These are phyloP conservation scores for Chenopodium berlandieri DNA, from an alignment of 148 eudicot genomes.

Conservation along the genomic window DNA sequence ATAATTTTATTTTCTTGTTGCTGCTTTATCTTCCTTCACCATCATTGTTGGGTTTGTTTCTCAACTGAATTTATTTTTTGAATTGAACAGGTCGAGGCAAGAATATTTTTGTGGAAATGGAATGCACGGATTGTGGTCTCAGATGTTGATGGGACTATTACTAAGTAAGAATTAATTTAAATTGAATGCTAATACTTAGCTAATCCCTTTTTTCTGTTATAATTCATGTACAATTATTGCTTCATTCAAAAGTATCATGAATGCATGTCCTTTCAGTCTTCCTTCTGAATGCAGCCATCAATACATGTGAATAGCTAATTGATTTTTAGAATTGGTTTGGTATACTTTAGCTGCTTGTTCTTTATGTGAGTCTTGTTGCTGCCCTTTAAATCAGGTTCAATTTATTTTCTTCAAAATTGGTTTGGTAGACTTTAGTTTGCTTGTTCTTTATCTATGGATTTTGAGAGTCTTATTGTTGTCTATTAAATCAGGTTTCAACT, in stretches of 20 bases:
- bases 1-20: background rate
- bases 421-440: too few species aligned
- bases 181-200: background rate
- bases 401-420: background rate
- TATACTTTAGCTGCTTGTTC: background rate
- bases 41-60: background rate
- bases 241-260: background rate
- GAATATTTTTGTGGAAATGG: conserved; percentile 93
- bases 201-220: background rate
- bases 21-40: conserved; percentile 5
- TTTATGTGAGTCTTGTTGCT: background rate
- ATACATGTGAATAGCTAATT: background rate
- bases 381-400: background rate
- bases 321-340: background rate
- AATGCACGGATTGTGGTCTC: conserved; percentile 82
- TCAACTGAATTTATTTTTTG: conserved; percentile 1
- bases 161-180: conserved; percentile 53
- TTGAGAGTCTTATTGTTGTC: too few species aligned
- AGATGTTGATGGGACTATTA: conserved; percentile 99
- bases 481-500: too few species aligned
- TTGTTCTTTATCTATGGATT: too few species aligned
- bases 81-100: conserved; percentile 72
- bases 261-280: background rate
- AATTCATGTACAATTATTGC: background rate
- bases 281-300: conserved; percentile 1